Base-by-base conservation (phyloP, 192 early-diverging fungal genomes). In the Backusella circina region DNA sequence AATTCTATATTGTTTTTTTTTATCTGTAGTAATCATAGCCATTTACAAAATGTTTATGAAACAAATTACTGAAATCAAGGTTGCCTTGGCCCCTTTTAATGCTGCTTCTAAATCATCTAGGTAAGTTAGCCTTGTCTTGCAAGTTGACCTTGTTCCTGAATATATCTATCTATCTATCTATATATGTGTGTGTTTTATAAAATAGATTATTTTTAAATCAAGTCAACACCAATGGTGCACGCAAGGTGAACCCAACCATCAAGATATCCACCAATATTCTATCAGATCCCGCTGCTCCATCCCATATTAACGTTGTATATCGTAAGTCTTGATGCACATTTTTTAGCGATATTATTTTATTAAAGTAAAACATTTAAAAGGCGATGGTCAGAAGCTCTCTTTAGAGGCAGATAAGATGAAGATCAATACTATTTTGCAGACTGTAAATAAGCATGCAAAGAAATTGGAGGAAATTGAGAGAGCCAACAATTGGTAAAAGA, bases 401-500 rank as follows among this genome's bases (percentile, higher is more conserved):
- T 65, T 88, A 28, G 69, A 82, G 18, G 36, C 84, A n/a, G 85
- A 77, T 30, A 80, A 86, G 16, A 77, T 86, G 77, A 86, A 86
- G 54, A 81, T 88, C 61, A 78, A 84, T 67, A 68, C 77, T 65
- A 72, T 88, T 35, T 61, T 88, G 23, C 80, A 79, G 18, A 69
- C 81, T 65, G 83, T 88, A 1, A 84, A 84, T 79, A 88, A 86
- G 70, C 86, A 88, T 64, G 85, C 86, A 41, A 86, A 80, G 76
- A 86, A 86, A 39, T 69, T 88, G 71, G 83, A 88, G 70, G 86
- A 88, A 77, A 80, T 80, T 15, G 84, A 88, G 57, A 79, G 82
- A 36, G 84, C 84, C 67, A 77, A 82, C 9, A 31, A 77, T 75
- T 88, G 83, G 80, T 76, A 73, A 66, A 71, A 44, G n/a, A 39